These are phyloP conservation scores for Colletotrichum shisoi DNA, from an alignment of 2,329 filamentous ascomycete genomes.

Conservation along the genomic window DNA sequence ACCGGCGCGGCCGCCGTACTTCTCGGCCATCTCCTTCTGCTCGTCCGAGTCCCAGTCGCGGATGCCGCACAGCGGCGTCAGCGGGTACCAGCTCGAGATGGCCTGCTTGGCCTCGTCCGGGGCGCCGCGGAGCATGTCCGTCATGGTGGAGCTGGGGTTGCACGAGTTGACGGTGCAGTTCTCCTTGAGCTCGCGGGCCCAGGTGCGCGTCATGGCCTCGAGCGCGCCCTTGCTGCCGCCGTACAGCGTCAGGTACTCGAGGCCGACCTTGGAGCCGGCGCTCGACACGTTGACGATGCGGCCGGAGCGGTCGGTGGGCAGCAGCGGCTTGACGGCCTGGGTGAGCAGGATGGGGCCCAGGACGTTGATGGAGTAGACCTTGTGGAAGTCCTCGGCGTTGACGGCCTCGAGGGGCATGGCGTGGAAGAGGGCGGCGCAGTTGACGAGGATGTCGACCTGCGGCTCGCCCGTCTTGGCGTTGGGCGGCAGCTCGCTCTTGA, in stretches of 20 bases:
- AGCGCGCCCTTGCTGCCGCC: conserved; percentile 69
- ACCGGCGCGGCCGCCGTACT: conserved; percentile 60
- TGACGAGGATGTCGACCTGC: conserved; percentile 65
- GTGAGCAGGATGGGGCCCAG: conserved; percentile 65
- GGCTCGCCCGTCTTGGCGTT: conserved; percentile 59
- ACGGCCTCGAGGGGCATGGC: conserved; percentile 57
- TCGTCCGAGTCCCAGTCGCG: conserved; percentile 45
- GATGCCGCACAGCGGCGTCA: conserved; percentile 59
- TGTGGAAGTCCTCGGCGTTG: conserved; percentile 60
- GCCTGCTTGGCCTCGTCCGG: conserved; percentile 59
- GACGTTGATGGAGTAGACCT: conserved; percentile 66
- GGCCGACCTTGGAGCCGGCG: conserved; percentile 62
- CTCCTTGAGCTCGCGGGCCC: conserved; percentile 66
- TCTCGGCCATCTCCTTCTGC: conserved; percentile 55
- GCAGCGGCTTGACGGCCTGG: conserved; percentile 61
- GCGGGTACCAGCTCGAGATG: conserved; percentile 49
- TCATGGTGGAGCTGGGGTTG: conserved; percentile 55
- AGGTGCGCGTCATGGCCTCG: conserved; percentile 69
- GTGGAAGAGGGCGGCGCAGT: conserved; percentile 64
- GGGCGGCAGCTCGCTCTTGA: conserved; percentile 50
- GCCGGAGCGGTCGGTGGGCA: conserved; percentile 64
- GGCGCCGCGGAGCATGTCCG: conserved; percentile 57
- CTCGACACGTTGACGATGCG: conserved; percentile 66
- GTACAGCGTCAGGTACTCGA: conserved; percentile 64
- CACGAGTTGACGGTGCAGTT: conserved; percentile 67